Percentiles rank a stretch among this genome's conserved stretches.
These are phyloP conservation scores for Pythium sukuiense DNA, from an alignment of 352 stramenopile genomes.

Conservation along the genomic window DNA sequence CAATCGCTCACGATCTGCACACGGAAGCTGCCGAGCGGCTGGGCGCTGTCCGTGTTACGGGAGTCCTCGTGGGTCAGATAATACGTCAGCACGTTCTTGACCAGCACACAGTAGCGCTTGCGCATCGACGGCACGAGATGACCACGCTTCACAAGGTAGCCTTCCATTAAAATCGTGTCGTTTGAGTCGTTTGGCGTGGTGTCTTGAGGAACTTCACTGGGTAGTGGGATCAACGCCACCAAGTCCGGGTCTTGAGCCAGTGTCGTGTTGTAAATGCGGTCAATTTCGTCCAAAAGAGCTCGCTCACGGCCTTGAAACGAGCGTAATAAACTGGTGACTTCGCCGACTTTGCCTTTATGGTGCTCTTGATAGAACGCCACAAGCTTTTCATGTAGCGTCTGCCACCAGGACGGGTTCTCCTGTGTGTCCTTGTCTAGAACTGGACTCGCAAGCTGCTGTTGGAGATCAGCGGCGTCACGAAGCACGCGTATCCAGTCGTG, in stretches of 20 bases:
- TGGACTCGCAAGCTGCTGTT: conserved; percentile 3
- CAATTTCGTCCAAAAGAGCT: conserved; percentile 55
- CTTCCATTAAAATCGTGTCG: conserved; percentile 55
- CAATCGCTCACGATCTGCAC: conserved; percentile 66
- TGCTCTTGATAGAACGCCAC: conserved; percentile 88
- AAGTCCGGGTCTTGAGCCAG: conserved; percentile 37
- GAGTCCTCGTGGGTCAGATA: conserved; percentile 75
- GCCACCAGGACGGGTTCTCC: conserved; percentile 12
- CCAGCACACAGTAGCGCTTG: conserved; percentile 71
- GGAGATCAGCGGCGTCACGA: conserved; percentile 16
- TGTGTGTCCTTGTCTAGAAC: neutral
- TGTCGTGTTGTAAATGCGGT: conserved; percentile 62
- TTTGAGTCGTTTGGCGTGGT: neutral
- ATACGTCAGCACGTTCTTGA: conserved; percentile 53
- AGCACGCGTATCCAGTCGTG: conserved; percentile 24
- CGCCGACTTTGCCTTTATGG: conserved; percentile 79
- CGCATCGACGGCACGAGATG: conserved; percentile 74
- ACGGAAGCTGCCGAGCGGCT: conserved; percentile 37
- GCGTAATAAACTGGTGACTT: conserved; percentile 68
- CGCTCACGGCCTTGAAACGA: conserved; percentile 57
- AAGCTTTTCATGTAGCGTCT: conserved; percentile 46
- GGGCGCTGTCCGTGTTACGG: conserved; percentile 31
- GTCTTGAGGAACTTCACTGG: neutral
- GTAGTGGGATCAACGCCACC: conserved; percentile 9
- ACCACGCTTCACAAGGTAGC: conserved; percentile 73